A percentile compares a stretch with the other conserved stretches of the same genome.
These are phyloP conservation scores for Nicotiana obtusifolia DNA, from an alignment of 257 asterid species.

Conservation along the genomic window DNA sequence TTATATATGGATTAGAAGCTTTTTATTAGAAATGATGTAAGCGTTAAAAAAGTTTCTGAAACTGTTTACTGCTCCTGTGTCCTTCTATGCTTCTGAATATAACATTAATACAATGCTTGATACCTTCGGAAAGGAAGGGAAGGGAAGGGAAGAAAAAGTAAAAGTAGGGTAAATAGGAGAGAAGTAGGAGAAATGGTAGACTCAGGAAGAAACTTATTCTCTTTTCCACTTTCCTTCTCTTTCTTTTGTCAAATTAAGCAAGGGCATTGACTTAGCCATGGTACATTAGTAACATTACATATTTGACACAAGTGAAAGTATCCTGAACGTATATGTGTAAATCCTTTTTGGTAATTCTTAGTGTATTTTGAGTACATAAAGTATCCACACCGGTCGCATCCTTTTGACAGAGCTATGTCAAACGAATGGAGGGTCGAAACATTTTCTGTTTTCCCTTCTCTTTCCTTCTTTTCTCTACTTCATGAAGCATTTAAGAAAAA, in stretches of 20 bases:
- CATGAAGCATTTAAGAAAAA: background rate
- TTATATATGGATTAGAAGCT: background rate
- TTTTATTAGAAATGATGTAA: background rate
- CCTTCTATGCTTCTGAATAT: background rate
- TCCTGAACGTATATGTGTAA: background rate
- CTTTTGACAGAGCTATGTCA: background rate
- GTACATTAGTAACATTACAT: background rate
- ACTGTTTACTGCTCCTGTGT: background rate
- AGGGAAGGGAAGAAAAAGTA: background rate
- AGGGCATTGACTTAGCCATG: background rate
- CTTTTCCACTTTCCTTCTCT: background rate
- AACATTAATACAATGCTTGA: background rate
- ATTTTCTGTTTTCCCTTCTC: background rate
- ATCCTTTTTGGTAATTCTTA: background rate
- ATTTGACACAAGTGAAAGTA: background rate
- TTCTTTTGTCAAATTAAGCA: background rate
- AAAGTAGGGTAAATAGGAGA: background rate
- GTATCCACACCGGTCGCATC: background rate
- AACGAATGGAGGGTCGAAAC: background rate
- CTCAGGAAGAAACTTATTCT: background rate
- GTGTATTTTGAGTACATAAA: background rate
- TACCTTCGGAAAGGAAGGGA: background rate
- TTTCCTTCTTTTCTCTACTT: background rate
- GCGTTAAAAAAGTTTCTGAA: background rate
- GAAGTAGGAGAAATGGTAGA: background rate